Evolutionary conservation across 208 protist genomes (phyloP).

Genomic region (Lotmaria passim): DNA sequence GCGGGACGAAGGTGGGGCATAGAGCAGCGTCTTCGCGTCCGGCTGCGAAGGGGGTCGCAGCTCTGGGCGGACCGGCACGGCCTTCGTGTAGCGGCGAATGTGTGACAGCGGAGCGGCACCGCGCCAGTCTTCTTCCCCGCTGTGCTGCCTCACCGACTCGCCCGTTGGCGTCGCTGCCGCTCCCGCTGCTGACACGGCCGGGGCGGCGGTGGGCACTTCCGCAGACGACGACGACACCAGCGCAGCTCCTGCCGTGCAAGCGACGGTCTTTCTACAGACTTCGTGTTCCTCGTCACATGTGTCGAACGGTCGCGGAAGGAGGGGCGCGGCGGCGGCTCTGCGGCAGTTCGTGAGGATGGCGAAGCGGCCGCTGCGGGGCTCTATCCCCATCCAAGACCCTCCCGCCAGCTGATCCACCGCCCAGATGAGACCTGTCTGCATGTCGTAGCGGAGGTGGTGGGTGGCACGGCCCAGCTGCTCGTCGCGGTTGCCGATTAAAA

Average conservation of each 20-base stretch:
- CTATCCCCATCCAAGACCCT: constrained; percentile 75
- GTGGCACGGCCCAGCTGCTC: constrained; percentile 53
- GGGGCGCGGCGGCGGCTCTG: constrained; percentile 45
- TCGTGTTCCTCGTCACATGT: not conserved
- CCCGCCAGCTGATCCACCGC: constrained; percentile 52
- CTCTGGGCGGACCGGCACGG: constrained; percentile 23
- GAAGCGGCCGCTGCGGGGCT: constrained; percentile 51
- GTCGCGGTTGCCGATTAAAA: constrained; percentile 69
- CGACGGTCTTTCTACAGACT: not conserved
- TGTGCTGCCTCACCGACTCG: too few relatives aligned
- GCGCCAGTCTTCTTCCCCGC: constrained; percentile 20
- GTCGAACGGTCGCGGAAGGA: too few relatives aligned
- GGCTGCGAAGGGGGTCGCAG: constrained; percentile 1
- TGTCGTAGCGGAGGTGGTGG: constrained; percentile 36
- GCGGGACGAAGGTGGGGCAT: constrained; percentile 43
- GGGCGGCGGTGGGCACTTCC: too few relatives aligned
- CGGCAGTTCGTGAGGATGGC: constrained; percentile 67
- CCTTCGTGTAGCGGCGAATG: constrained; percentile 35
- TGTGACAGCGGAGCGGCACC: constrained; percentile 59
- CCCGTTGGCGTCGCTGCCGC: too few relatives aligned
- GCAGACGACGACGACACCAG: too few relatives aligned
- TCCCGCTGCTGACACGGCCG: too few relatives aligned
- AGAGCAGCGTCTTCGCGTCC: constrained; percentile 38
- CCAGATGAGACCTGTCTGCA: constrained; percentile 46
- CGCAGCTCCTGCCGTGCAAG: too few relatives aligned